These are phyloP conservation scores for Viola pubescens DNA, from an alignment of 441 rosid species.

Conservation along the genomic window DNA sequence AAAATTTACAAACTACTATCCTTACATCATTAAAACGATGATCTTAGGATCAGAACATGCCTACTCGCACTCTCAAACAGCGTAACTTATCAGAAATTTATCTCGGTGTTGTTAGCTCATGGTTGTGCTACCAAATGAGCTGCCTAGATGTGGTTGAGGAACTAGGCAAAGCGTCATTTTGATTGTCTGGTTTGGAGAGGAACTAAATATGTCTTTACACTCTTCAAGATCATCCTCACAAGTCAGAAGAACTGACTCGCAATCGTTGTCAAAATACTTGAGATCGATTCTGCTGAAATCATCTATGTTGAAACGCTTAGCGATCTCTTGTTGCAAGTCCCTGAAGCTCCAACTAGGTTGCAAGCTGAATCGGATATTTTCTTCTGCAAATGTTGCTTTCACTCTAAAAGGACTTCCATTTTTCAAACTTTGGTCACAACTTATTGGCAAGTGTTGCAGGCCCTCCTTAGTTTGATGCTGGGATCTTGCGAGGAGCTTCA, in stretches of 20 bases:
- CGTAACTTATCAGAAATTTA: too few species aligned
- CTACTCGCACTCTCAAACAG: too few species aligned
- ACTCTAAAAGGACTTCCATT: constrained; percentile 9
- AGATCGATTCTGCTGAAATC: constrained; percentile 44
- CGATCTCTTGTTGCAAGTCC: constrained; percentile 29
- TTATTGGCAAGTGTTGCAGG: constrained; percentile 28
- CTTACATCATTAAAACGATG: too few species aligned
- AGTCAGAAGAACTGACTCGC: constrained; percentile 73
- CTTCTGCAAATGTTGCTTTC: constrained; percentile 28
- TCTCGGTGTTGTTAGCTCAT: constrained; percentile 5
- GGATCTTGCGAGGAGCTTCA: constrained; percentile 19
- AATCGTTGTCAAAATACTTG: constrained; percentile 71
- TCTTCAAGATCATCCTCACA: constrained; percentile 90
- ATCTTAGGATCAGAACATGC: too few species aligned
- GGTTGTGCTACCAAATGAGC: constrained; percentile 31
- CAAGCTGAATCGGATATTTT: constrained; percentile 29
- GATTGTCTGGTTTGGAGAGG: constrained; percentile 41
- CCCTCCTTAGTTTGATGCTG: constrained; percentile 31
- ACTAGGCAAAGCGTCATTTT: constrained; percentile 45
- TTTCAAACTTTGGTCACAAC: background rate
- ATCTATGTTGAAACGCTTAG: constrained; percentile 44
- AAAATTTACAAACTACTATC: too few species aligned
- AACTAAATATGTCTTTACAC: constrained; percentile 59
- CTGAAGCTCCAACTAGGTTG: constrained; percentile 26
- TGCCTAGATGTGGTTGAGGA: constrained; percentile 23